These are phyloP conservation scores for Globisporangium perplexum DNA, from an alignment of 352 stramenopile genomes.

Conservation along the genomic window DNA sequence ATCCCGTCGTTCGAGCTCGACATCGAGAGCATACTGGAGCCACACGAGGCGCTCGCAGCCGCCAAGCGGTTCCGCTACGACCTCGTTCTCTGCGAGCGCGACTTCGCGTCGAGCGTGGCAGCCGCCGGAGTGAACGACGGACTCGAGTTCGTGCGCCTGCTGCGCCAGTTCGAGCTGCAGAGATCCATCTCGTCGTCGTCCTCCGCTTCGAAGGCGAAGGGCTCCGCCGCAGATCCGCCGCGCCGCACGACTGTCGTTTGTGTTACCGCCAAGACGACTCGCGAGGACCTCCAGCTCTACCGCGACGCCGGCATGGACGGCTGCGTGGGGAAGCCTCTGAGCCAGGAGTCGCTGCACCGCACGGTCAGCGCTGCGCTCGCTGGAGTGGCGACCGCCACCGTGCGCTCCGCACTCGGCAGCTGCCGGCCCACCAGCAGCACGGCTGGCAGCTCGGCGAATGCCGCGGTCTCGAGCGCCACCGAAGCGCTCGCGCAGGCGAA, in stretches of 20 bases:
- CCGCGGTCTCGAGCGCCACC: conserved; percentile 25
- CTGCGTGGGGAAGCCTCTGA: conserved; percentile 83
- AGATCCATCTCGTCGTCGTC: conserved; percentile 25
- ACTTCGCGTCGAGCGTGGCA: conserved; percentile 20
- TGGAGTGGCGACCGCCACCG: background rate
- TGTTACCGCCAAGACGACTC: conserved; percentile 51
- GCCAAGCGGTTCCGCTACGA: conserved; percentile 65
- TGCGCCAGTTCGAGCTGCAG: conserved; percentile 78
- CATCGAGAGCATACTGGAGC: conserved; percentile 56
- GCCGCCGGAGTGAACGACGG: conserved; percentile 31
- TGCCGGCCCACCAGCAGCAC: background rate
- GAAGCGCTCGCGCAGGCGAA: conserved; percentile 41
- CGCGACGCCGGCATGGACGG: conserved; percentile 90
- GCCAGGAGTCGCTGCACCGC: conserved; percentile 48
- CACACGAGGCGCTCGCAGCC: conserved; percentile 40
- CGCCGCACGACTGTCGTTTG: conserved; percentile 62
- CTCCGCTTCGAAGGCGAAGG: background rate
- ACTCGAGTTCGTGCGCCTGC: conserved; percentile 68
- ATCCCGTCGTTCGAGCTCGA: conserved; percentile 21
- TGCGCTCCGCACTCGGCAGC: background rate
- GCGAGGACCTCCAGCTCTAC: conserved; percentile 78
- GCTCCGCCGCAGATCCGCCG: background rate
- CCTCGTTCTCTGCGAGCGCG: conserved; percentile 79
- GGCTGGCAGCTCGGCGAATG: background rate
- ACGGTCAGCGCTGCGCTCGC: conserved; percentile 81